Evolutionary conservation across 495 filamentous ascomycete species (phyloP), one percentile per base, ranked within the genome.

Genomic region (Penicilliopsis zonata): DNA sequence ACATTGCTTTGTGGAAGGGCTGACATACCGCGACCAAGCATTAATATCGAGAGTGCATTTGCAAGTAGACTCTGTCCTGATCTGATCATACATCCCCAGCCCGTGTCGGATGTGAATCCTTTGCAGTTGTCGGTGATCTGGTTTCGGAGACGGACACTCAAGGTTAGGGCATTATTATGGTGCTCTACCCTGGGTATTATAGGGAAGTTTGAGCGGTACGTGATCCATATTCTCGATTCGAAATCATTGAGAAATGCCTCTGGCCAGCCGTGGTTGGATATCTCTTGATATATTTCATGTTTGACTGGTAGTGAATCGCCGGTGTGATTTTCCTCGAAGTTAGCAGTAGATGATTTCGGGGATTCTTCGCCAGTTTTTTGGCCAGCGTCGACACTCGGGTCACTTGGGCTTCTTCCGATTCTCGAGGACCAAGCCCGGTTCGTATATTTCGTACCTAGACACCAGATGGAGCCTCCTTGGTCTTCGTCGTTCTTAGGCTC

Each of bases 1-100:
- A n/a, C n/a, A n/a, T n/a, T n/a, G n/a, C n/a, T n/a, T n/a, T n/a
- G n/a, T n/a, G n/a, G n/a, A n/a, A n/a, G n/a, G 19, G 9, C 20
- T 25, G 33, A 36, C 36, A 38, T 72, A 86, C 85, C 82, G 69
- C 90, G 76, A 4, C 90, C 90, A 18, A 94, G 60, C 29, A 63
- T 63, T 22, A 87, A 55, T 14, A 80, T 69, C 8, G 68, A 50
- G 34, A 96, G 58, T 3, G 88, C 69, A 50, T 96, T 96, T 21
- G 87, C 90, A 19, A 99, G 62, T 10, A 99, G 63, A 43, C 84
- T 83, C 59, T 99, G 92, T 8, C 90, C 92, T 0, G 88, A 94
- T 43, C 92, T 69, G 42, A 99, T 96, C 92, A 99, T 99, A 47
- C 92, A 99, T 1, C 92, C 92, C 86, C 92, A 99, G 20, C 90